Evolutionary conservation across 2,329 filamentous ascomycete species (phyloP).

Genomic region (Phaeosphaeria sp.): DNA sequence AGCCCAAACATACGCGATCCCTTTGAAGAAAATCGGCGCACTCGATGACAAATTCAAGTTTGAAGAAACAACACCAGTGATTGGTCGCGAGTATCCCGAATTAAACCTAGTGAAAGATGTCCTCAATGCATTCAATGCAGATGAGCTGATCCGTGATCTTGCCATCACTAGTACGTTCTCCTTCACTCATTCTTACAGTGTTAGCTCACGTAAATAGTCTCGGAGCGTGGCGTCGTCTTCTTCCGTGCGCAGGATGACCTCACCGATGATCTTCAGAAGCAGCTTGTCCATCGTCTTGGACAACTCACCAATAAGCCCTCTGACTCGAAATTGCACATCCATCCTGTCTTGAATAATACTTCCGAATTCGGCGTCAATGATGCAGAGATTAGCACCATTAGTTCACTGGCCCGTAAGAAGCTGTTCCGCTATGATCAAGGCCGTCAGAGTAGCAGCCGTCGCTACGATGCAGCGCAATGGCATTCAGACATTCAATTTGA

Average conservation of each 20-base stretch:
- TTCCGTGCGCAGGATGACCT: constrained; percentile 60
- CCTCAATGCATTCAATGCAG: constrained; percentile 66
- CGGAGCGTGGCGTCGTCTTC: constrained; percentile 61
- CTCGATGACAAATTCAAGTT: constrained; percentile 20
- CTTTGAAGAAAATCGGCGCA: constrained; percentile 16
- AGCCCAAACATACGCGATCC: constrained; percentile 5
- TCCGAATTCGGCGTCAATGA: constrained; percentile 37
- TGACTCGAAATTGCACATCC: constrained; percentile 65
- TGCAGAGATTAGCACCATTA: constrained; percentile 46
- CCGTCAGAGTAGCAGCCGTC: constrained; percentile 44
- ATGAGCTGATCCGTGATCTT: constrained; percentile 69
- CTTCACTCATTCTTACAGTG: background rate
- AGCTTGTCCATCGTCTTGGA: constrained; percentile 58
- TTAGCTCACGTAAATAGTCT: constrained; percentile 24
- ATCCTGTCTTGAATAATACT: constrained; percentile 55
- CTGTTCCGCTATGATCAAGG: constrained; percentile 24
- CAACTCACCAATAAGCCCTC: constrained; percentile 56
- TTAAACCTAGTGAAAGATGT: constrained; percentile 66
- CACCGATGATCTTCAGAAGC: constrained; percentile 59
- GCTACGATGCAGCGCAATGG: constrained; percentile 55
- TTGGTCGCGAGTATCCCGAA: constrained; percentile 67
- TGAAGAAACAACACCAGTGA: constrained; percentile 64
- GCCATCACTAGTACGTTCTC: constrained; percentile 49
- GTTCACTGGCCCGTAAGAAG: constrained; percentile 37
- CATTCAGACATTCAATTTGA: constrained; percentile 71